Evolutionary conservation across 352 stramenopile species (phyloP).

Genomic region (Phytopythium boreale): DNA sequence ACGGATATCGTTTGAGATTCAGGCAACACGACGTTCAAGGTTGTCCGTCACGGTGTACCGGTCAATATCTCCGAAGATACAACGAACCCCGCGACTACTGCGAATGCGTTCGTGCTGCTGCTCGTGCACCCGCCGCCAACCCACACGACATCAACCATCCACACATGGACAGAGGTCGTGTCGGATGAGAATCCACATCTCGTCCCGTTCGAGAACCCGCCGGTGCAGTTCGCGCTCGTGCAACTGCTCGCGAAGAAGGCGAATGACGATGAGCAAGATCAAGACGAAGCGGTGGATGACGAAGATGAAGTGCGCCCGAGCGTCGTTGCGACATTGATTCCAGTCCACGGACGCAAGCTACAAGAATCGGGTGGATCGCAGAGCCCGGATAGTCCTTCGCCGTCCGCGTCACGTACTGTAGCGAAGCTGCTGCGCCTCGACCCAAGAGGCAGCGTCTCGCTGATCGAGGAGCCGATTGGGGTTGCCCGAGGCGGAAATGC

Average conservation of each 20-base stretch:
- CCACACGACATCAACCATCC: conserved; percentile 16
- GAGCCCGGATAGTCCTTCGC: conserved; percentile 12
- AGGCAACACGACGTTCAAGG: conserved; percentile 50
- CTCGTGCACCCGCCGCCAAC: conserved; percentile 37
- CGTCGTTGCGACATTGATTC: conserved; percentile 37
- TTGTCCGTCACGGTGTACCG: conserved; percentile 23
- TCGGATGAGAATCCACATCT: not conserved
- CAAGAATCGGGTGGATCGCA: conserved; percentile 10
- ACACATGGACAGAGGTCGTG: conserved; percentile 20
- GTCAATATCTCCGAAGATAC: conserved; percentile 49
- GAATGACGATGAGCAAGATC: not conserved
- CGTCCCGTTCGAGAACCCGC: conserved; percentile 37
- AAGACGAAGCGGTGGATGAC: not conserved
- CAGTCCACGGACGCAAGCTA: conserved; percentile 12
- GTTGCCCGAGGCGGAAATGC: not conserved
- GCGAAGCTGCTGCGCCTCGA: conserved; percentile 32
- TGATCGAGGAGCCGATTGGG: conserved; percentile 36
- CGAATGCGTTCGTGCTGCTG: conserved; percentile 28
- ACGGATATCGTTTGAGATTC: conserved; percentile 45
- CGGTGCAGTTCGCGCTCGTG: conserved; percentile 38
- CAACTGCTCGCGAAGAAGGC: not conserved
- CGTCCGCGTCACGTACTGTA: conserved; percentile 7
- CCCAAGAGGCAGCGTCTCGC: conserved; percentile 38
- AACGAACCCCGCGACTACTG: not conserved
- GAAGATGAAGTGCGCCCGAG: conserved; percentile 12